Conservation (phyloP, 2,329 filamentous ascomycete species). For the Fusarium compactum region DNA sequence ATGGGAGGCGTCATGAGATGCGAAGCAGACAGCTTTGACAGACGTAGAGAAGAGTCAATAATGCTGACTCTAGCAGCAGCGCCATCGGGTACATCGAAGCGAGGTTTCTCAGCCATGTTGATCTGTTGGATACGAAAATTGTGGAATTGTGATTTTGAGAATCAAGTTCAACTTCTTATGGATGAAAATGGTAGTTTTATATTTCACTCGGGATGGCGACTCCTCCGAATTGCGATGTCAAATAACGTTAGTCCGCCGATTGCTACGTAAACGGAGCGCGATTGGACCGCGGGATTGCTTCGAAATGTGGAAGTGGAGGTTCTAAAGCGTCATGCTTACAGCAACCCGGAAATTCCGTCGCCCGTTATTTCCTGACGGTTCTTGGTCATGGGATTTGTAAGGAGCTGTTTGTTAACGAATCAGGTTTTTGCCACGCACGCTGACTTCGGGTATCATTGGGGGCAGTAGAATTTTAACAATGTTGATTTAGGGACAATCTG, state of each 20-base stretch:
- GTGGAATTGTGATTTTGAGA: background rate
- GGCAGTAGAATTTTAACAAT: accelerated
- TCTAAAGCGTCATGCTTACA: background rate
- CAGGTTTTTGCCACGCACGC: accelerated
- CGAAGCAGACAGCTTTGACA: background rate
- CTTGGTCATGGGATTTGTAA: background rate
- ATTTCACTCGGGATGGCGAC: background rate
- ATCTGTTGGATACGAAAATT: no score
- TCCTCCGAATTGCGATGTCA: no score
- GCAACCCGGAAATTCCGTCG: background rate
- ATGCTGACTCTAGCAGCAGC: constrained; percentile 19
- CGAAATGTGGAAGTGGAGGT: background rate
- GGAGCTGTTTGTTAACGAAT: background rate
- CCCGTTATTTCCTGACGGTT: background rate
- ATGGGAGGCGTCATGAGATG: constrained; percentile 11
- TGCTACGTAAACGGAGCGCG: background rate
- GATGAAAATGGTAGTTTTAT: background rate
- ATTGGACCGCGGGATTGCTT: background rate
- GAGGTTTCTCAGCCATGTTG: constrained; percentile 2
- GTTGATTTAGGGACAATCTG: background rate
- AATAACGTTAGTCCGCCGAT: background rate
- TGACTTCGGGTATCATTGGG: background rate
- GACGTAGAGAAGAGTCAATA: constrained; percentile 14
- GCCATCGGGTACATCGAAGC: constrained; percentile 12
- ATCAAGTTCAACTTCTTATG: accelerated